These are phyloP conservation scores for Zangia roseola DNA, from an alignment of 768 basidiomycete genomes.

Conservation along the genomic window DNA sequence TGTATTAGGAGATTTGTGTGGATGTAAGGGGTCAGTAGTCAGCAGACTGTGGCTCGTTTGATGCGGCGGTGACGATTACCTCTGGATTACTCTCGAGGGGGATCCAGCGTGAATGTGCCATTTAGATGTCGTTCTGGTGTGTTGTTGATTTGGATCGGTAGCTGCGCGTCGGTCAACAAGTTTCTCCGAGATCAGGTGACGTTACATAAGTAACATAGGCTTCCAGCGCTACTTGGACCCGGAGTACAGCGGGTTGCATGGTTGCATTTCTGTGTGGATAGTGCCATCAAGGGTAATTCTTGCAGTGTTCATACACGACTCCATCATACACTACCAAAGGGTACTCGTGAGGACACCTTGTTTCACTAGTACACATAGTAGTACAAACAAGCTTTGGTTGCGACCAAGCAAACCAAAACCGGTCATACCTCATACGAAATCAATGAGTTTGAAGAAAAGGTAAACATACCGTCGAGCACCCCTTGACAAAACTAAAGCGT, in stretches of 20 bases:
- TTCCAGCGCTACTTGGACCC: no score
- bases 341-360: no score
- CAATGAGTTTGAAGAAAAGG: conserved; percentile 62
- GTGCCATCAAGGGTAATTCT: no score
- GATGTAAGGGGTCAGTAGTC: conserved; percentile 1
- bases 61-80: conserved; percentile 25
- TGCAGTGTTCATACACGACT: no score
- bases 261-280: no score
- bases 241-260: no score
- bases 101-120: conserved; percentile 55
- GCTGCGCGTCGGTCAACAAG: no score
- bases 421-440: neutral
- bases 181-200: neutral
- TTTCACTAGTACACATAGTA: no score
- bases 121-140: neutral
- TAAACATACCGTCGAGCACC: conserved; percentile 13
- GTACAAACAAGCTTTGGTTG: conserved; percentile 15
- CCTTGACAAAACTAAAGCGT: neutral
- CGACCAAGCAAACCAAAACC: conserved; percentile 10
- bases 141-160: no score
- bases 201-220: neutral
- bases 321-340: no score
- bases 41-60: no score
- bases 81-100: conserved; percentile 78
- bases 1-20: conserved; percentile 1